Evolutionary conservation across 306 rosid genomes (phyloP), one percentile per base, ranked within the genome.

Genomic region (Trifolium repens): DNA sequence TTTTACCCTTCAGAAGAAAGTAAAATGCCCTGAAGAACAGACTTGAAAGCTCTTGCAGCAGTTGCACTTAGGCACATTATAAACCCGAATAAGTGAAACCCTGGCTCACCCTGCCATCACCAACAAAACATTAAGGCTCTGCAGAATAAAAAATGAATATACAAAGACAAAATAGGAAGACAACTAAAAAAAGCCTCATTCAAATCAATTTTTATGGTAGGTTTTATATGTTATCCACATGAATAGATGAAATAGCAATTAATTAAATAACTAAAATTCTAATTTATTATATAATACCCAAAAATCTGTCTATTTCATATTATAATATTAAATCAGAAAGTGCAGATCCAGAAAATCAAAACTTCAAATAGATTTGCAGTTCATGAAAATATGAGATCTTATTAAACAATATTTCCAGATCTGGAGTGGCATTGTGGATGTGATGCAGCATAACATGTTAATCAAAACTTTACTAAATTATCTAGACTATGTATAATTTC

Each of bases 21-120:
- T 59, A 94, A 87, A 82, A 94, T 88, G 76, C 97, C 86, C 87
- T 94, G 98, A 75, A 94, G 98, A 68, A 94, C 97, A 84, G 97
- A 92, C 88, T 94, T 94, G 84, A 94, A 94, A 57, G 99, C 99
- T 86, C 99, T 94, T 60, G 99, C 99, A 54, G 97, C 99, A 15
- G 99, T 94, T 62, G 99, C 99, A 61, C 93, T 84, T 59, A 94
- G 77, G 87, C 99, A 94, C 96, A 94, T 85, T n/a, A 92, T 44
- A 85, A 94, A 94, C 78, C 98, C 99, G 71, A 90, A 94, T 72
- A 86, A 72, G 84, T 94, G 98, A 82, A 94, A 94, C 34, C 96
- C 88, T 3, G 99, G 99, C 76, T 94, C 99, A 2, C 97, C 97
- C 99, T 94, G 90, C 80, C 84, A 86, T 78, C 83, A 89, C 50